Percentiles rank a stretch among this genome's conserved stretches.
These are phyloP conservation scores for Atkinsonella hypoxylon DNA, from an alignment of 2,329 filamentous ascomycete species.

Conservation along the genomic window DNA sequence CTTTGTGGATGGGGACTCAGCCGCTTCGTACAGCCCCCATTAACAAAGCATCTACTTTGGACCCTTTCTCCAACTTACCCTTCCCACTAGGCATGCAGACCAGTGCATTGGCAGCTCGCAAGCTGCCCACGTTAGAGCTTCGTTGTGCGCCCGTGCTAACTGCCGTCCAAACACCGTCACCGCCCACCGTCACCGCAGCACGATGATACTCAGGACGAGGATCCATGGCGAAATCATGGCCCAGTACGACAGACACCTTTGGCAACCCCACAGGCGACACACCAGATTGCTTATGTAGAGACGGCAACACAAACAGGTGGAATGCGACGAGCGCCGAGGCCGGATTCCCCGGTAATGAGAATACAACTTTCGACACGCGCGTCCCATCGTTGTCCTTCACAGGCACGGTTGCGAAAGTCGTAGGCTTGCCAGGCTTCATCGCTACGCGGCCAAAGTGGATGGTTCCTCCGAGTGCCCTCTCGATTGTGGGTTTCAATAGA, in stretches of 20 bases:
- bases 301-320: conserved; percentile 85
- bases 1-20: not conserved
- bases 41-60: conserved; percentile 63
- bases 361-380: conserved; percentile 58
- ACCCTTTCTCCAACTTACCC: conserved; percentile 54
- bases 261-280: conserved; percentile 57
- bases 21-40: conserved; percentile 43
- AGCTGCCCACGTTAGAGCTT: conserved; percentile 79
- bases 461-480: conserved; percentile 75
- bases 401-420: conserved; percentile 85
- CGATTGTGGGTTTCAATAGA: conserved; percentile 90
- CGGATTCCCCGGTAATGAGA: conserved; percentile 87
- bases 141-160: conserved; percentile 81
- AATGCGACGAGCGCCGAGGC: conserved; percentile 88
- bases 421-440: conserved; percentile 98
- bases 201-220: conserved; percentile 83
- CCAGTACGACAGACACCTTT: conserved; percentile 56
- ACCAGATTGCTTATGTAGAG: conserved; percentile 66
- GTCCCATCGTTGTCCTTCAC: conserved; percentile 46
- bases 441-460: conserved; percentile 93
- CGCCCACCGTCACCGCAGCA: conserved; percentile 54
- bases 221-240: conserved; percentile 65
- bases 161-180: conserved; percentile 59
- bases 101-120: conserved; percentile 79
- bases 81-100: conserved; percentile 59